These are phyloP conservation scores for Angomonas deanei DNA, from an alignment of 208 protist species.

Conservation along the genomic window DNA sequence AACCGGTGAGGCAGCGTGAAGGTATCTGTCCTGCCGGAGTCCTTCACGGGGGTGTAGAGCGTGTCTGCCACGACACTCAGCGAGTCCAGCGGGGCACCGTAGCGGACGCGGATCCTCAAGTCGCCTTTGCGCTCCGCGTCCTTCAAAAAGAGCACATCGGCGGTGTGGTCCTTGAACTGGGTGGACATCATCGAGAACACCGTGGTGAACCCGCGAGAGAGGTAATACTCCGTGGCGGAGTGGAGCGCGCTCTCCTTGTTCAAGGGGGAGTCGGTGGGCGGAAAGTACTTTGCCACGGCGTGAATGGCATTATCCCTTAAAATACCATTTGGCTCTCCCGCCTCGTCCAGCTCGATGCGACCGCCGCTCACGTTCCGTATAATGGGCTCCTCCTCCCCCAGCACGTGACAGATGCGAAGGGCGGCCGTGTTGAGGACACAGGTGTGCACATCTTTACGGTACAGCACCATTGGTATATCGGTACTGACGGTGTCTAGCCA, in stretches of 20 bases:
- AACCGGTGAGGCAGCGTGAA: slow-evolving; percentile 42
- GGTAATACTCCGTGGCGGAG: slow-evolving; percentile 22
- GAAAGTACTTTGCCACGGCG: slow-evolving; percentile 18
- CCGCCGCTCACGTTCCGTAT: slow-evolving; percentile 29
- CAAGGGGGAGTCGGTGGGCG: slow-evolving; percentile 10
- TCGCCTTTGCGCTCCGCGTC: slow-evolving; percentile 19
- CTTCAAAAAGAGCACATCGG: slow-evolving; percentile 26
- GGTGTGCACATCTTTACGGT: slow-evolving; percentile 47
- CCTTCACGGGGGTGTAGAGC: slow-evolving; percentile 24
- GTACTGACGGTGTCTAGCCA: slow-evolving; percentile 52
- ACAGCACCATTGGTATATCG: slow-evolving; percentile 39
- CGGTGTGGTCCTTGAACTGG: slow-evolving; percentile 28
- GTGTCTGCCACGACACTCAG: slow-evolving; percentile 16
- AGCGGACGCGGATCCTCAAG: slow-evolving; percentile 38
- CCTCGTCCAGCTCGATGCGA: slow-evolving; percentile 25
- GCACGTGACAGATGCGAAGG: slow-evolving; percentile 36
- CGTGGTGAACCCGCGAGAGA: slow-evolving; percentile 37
- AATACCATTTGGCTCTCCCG: slow-evolving; percentile 45
- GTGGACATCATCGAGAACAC: slow-evolving; percentile 51
- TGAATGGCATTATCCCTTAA: slow-evolving; percentile 55
- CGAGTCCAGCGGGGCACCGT: slow-evolving; percentile 24
- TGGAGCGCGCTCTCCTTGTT: slow-evolving; percentile 14
- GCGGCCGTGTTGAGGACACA: slow-evolving; percentile 48
- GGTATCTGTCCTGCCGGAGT: slow-evolving; percentile 20
- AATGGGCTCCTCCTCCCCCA: slow-evolving; percentile 19